Evolutionary conservation across 371 early-diverging fungal species (phyloP), one percentile per base, ranked within the genome.

Genomic region (Parasitella parasitica): DNA sequence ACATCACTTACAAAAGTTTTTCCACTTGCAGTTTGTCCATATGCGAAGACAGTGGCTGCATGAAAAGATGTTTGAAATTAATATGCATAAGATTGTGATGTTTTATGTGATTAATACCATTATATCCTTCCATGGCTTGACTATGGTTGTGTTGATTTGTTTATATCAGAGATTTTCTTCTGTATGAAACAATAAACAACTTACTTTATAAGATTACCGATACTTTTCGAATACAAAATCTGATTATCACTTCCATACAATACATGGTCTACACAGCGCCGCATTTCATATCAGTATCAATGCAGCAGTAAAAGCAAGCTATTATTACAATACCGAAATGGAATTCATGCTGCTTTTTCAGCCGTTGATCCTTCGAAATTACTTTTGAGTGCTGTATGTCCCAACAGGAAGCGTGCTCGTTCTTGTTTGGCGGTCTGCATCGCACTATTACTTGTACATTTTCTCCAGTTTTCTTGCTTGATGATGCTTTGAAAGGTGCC

Each of bases 1-100:
- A 5, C 11, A 30, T 9, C 2, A 65, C 73, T 71, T 70, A 77
- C 76, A 69, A 76, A 81, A 15, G 94, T 93, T 67, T 94, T 95
- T 24, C 95, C 93, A 68, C 86, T 85, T 0, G 91, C 91, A 11
- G 95, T 94, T 61, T 93, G 93, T 2, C 91, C 91, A 80, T 89
- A 91, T 1, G 89, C 89, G 69, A 91, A 90, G 13, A 90, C 84
- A 18, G 89, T 89, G 7, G 86, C 89, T 88, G 56, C 34, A 24
- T 20, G 30, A 16, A 30, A 54, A 24, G 15, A 9, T 54, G 3
- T 32, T 32, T 32, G 39, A 39, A 16, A n/a, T 32, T 28, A 30
- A 46, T 28, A 32, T 3, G 32, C 11, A 32, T 0, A 32, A 8
- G 32, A 26, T 7, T n/a, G 49, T n/a, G 26, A 39, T 24, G 13